Base-by-base conservation (phyloP, 2,329 filamentous ascomycete species). In the Aspergillus pseudoterreus region DNA sequence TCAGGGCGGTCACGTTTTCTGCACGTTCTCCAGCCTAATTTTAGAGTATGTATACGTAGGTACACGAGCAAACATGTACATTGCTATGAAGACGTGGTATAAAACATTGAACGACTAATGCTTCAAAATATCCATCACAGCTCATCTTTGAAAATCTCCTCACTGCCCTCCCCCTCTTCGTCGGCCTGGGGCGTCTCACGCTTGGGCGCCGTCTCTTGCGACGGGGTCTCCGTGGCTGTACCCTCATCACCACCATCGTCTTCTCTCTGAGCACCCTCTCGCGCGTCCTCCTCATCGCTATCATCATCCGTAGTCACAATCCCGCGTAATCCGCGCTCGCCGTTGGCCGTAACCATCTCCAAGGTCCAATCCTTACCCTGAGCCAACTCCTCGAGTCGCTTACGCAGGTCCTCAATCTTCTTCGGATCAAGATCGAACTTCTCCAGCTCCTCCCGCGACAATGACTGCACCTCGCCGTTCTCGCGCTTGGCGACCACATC, bases 331-430 rank as follows among this genome's bases (percentile, higher is more conserved):
- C 90, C 86, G 55, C 82, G 74, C 19, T 81, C 78, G 4, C 81
- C 78, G 1, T 85, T 81, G 10, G 83, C 78, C 62, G 94, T 87
- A 1, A 94, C 82, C 12, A 94, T 78, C 69, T 94, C 88, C 53
- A 96, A 75, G 62, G 85, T 87, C 90, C 91, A 96, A 14, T 84
- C 83, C 57, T 84, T 82, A 6, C 86, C 83, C 2, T 84, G 82
- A 0, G 89, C 88, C 38, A 88, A 65, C 61, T 83, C 80, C 65
- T 88, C 79, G 52, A 95, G 71, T 63, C 88, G 77, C 56, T 84
- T 79, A 61, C 81, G 81, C 65, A 95, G 75, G 43, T 84, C 78
- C 60, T 92, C 84, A 3, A 95, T 77, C 41, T 85, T 78, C 43
- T 85, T 79, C 0, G 81, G 81, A 49, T 85, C 81, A 27, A 92